Conservation (phyloP, 768 basidiomycete genomes). For the Mycena kentingensis region DNA sequence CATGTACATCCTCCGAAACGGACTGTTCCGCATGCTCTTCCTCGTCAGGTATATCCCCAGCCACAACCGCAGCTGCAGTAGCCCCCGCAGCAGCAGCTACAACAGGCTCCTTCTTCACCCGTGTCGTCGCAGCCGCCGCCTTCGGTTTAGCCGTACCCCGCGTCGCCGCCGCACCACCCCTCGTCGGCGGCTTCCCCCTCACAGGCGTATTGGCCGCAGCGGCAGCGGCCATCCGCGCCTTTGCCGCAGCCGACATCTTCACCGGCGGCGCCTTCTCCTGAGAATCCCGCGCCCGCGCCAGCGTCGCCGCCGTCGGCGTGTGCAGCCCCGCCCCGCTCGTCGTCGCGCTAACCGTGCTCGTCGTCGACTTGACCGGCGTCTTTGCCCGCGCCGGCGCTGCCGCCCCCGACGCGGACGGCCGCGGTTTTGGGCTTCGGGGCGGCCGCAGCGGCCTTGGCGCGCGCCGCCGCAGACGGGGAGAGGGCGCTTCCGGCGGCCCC, state of each 20-base stretch:
- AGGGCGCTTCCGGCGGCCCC: neutral
- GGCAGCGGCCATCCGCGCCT: constrained; percentile 48
- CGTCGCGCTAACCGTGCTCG: constrained; percentile 37
- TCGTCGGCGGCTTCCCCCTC: constrained; percentile 29
- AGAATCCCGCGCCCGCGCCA: constrained; percentile 66
- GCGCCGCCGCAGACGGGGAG: constrained; percentile 18
- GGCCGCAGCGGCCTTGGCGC: constrained; percentile 15
- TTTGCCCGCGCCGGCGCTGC: constrained; percentile 35
- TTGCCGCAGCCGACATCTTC: constrained; percentile 75
- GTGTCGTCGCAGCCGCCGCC: constrained; percentile 12
- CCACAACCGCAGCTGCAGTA: constrained; percentile 3
- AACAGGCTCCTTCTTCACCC: constrained; percentile 15
- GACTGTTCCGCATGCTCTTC: constrained; percentile 8
- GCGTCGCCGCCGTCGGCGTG: constrained; percentile 82
- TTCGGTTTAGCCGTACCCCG: constrained; percentile 29
- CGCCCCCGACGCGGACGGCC: constrained; percentile 4
- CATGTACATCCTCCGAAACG: constrained; percentile 5
- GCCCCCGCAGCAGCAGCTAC: neutral
- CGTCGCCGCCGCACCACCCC: constrained; percentile 33
- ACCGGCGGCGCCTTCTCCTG: constrained; percentile 48
- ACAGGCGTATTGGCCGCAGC: constrained; percentile 30
- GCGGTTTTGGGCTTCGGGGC: constrained; percentile 19
- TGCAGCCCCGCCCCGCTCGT: constrained; percentile 70
- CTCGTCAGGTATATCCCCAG: constrained; percentile 19
- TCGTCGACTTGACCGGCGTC: constrained; percentile 33